Base-by-base conservation (phyloP, 176 grass and related monocot genomes). In the Elaeis guineensis region DNA sequence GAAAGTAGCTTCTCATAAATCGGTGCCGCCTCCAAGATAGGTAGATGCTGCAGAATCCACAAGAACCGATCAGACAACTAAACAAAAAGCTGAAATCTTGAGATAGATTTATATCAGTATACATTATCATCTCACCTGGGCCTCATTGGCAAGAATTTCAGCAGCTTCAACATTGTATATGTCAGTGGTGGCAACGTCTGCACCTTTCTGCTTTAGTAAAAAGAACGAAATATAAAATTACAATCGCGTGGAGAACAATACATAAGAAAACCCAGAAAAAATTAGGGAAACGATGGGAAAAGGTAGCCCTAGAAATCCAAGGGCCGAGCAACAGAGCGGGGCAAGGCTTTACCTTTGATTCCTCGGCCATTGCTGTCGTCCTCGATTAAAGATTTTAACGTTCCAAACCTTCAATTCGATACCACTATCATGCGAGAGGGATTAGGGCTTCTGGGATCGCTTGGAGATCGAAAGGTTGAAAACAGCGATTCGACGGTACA, bases 1-100 rank as follows among this genome's bases (percentile, higher is more conserved):
- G 81, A 50, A 17, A 97, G 86, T 49, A 97, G 81, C 65, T 83
- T 87, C 84, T 97, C 87, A 29, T 90, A 96, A 30, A 96, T 85
- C 4, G 92, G 80, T 57, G 75, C 68, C 9, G 87, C 83, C 69
- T 97, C 93, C 5, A 64, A 55, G 30, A 97, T 82, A 49, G 84
- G 78, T 16, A 91, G 84, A 61, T 69, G 61, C 93, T 97, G 63
- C 24, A 80, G 5, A 63, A 54, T 59, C 6, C n/a, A 70, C 57
- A 54, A 57, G 35, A 44, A 11, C 11, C 11, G 11, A 44, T 44
- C 35, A 44, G 35, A 44, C 35, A 44, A 44, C 9, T 14, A 9
- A 11, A 35, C 32, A 35, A 9, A 17, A 32, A 54, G 16, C 7
- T 35, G 39, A 28, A 63, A 25, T 16, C 21, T n/a, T 17, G 19